Conservation (phyloP, 2,329 filamentous ascomycete genomes). For the Monosporascus ibericus region DNA sequence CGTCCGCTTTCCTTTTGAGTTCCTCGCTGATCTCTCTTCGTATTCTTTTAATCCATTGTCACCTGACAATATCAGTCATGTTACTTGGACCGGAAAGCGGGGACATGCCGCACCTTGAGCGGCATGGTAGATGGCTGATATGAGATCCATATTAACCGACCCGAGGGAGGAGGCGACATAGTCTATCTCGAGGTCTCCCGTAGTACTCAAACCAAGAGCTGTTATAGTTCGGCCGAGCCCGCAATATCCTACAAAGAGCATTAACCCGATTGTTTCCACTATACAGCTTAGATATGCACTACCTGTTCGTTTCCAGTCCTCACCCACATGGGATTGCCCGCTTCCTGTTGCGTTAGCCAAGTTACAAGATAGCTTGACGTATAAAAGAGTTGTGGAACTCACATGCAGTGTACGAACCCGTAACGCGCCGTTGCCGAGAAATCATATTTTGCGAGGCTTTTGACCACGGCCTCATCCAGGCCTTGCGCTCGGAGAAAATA, state of each 20-base stretch:
- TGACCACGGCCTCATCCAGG: conserved; percentile 57
- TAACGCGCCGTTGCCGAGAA: conserved; percentile 67
- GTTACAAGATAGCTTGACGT: not conserved
- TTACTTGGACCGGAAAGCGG: conserved; percentile 1
- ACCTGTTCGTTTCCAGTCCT: conserved; percentile 38
- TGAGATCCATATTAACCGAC: conserved; percentile 61
- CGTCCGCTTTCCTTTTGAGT: conserved; percentile 22
- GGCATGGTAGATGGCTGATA: conserved; percentile 50
- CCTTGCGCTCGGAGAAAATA: conserved; percentile 65
- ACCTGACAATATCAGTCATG: conserved; percentile 18
- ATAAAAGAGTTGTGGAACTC: conserved; percentile 24
- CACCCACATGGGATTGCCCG: conserved; percentile 49
- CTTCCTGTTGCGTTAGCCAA: conserved; percentile 30
- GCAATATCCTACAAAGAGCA: conserved; percentile 55
- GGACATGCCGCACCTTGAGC: conserved; percentile 40
- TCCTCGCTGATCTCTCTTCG: conserved; percentile 29
- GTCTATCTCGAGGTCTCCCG: conserved; percentile 59
- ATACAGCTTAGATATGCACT: conserved; percentile 4
- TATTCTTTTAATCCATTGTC: conserved; percentile 42
- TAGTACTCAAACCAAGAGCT: conserved; percentile 54
- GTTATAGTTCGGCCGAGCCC: conserved; percentile 65
- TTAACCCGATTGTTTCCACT: conserved; percentile 5
- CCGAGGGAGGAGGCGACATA: conserved; percentile 79
- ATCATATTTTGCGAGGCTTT: conserved; percentile 72
- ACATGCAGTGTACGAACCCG: conserved; percentile 84